phyloP scores from a whole-genome alignment of 164 flowering plant species.

The Buxus sempervirens region DNA sequence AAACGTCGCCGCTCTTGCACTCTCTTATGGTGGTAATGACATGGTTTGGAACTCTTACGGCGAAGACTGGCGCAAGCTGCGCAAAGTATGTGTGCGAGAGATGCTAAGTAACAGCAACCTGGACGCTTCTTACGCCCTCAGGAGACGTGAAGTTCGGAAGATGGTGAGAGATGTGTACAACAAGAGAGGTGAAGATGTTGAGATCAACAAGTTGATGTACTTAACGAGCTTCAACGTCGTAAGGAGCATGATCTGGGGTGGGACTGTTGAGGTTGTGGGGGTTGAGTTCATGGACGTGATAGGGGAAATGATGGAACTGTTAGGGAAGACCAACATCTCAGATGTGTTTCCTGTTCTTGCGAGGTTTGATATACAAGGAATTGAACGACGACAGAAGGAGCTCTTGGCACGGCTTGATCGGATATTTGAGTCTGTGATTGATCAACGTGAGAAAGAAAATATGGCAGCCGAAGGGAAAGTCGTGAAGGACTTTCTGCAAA shows the following conservation, averaged over 20 bases:
- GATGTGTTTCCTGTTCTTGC: conserved; percentile 37
- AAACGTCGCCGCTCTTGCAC: neutral
- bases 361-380: conserved; percentile 39
- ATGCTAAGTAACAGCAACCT: conserved; percentile 22
- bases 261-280: conserved; percentile 11
- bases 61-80: conserved; percentile 28
- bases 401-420: neutral
- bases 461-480: neutral
- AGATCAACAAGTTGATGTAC: conserved; percentile 13
- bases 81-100: conserved; percentile 25
- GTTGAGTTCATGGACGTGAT: conserved; percentile 16
- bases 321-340: conserved; percentile 37
- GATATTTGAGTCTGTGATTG: neutral
- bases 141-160: conserved; percentile 14
- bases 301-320: neutral
- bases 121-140: conserved; percentile 15
- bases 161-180: conserved; percentile 8
- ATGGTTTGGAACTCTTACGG: conserved; percentile 20
- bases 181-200: neutral
- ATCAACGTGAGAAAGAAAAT: neutral
- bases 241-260: conserved; percentile 26
- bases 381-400: conserved; percentile 12
- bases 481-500: conserved; percentile 24
- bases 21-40: conserved; percentile 23
- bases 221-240: conserved; percentile 15